Evolutionary conservation across 805 yeast genomes (phyloP).

Genomic region (Ogataea ramenticola): DNA sequence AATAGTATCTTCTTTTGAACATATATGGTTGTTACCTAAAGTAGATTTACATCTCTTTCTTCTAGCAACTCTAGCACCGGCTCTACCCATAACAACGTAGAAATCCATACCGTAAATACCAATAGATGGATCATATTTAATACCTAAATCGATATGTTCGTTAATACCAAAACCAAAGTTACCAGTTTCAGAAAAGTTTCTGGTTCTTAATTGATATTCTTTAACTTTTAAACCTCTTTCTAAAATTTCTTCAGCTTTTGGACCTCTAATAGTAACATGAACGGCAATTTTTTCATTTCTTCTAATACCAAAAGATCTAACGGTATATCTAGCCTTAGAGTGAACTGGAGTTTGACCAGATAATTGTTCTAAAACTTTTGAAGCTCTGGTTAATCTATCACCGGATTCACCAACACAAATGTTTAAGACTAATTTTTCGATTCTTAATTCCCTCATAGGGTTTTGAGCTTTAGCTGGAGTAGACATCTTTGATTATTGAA

Average conservation of each 20-base stretch:
- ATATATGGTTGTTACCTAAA: conserved; percentile 90
- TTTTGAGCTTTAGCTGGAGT: conserved; percentile 61
- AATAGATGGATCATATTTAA: conserved; percentile 98
- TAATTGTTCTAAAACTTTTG: conserved; percentile 98
- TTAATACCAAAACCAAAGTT: conserved; percentile 99
- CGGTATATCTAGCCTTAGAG: conserved; percentile 99
- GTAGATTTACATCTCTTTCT: conserved; percentile 89
- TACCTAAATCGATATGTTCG: conserved; percentile 99
- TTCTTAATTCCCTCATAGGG: conserved; percentile 98
- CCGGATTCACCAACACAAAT: conserved; percentile 99
- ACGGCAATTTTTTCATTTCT: conserved; percentile 99
- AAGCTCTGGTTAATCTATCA: conserved; percentile 99
- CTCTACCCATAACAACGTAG: conserved; percentile 99
- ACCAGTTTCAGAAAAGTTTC: conserved; percentile 98
- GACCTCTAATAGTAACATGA: conserved; percentile 99
- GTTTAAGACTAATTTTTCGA: conserved; percentile 99
- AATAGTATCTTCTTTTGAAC: conserved; percentile 89
- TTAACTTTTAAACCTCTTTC: conserved; percentile 99
- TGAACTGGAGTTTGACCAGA: conserved; percentile 99
- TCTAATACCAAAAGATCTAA: conserved; percentile 99
- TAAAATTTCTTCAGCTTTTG: conserved; percentile 98
- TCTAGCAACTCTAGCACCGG: conserved; percentile 98
- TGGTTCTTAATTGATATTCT: conserved; percentile 93
- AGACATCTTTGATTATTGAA: not conserved
- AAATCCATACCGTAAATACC: conserved; percentile 99